A percentile compares a stretch with the other conserved stretches of the same genome.
These are phyloP conservation scores for Triglochin maritima DNA, from an alignment of 106 monocot species.

Conservation along the genomic window DNA sequence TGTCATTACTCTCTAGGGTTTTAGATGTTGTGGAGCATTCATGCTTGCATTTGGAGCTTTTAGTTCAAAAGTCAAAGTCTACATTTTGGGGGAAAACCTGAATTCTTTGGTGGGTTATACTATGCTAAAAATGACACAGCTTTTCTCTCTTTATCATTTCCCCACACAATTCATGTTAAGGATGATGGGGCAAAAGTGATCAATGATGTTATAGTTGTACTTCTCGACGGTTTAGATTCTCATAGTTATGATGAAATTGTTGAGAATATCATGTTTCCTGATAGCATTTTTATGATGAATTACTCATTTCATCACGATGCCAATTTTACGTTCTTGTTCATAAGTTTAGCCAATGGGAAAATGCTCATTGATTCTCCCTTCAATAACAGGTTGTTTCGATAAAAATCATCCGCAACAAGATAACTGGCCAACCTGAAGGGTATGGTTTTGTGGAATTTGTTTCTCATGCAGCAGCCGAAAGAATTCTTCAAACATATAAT, in stretches of 20 bases:
- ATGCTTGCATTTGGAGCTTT: too few relatives aligned
- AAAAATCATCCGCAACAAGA: conserved; percentile 91
- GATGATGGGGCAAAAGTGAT: too few relatives aligned
- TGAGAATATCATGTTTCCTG: not conserved
- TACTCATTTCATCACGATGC: not conserved
- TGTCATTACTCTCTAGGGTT: too few relatives aligned
- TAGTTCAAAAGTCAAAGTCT: too few relatives aligned
- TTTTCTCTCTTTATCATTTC: too few relatives aligned
- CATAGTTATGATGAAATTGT: not conserved
- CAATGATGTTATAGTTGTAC: not conserved
- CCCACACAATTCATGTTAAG: too few relatives aligned
- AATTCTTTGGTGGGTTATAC: too few relatives aligned
- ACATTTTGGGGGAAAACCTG: too few relatives aligned
- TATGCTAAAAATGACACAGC: too few relatives aligned
- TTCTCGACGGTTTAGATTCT: not conserved
- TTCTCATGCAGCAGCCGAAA: conserved; percentile 83
- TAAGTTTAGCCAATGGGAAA: not conserved
- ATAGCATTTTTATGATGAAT: not conserved
- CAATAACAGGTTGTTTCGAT: conserved; percentile 54
- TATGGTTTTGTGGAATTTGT: conserved; percentile 94
- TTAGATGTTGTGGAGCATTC: too few relatives aligned
- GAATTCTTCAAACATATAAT: conserved; percentile 78
- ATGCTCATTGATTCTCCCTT: not conserved
- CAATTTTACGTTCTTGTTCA: not conserved
- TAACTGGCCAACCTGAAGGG: conserved; percentile 88